Base-by-base conservation (phyloP, 768 basidiomycete genomes). In the Dictyophora rubrovolvata region DNA sequence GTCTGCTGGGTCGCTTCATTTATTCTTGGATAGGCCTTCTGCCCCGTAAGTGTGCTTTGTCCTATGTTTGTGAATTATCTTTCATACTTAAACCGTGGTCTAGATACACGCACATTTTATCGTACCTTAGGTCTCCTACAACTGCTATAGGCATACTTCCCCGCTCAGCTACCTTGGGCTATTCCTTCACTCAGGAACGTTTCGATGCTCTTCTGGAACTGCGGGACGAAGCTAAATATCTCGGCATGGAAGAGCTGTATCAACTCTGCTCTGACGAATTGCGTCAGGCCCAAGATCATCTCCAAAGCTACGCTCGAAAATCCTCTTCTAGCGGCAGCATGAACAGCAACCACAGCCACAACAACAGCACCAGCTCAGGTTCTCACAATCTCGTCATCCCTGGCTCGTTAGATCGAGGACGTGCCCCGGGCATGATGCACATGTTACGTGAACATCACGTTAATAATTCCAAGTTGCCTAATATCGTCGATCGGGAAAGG, bases 1-100 rank as follows among this genome's bases (percentile, higher is more conserved):
- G 22, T 67, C 75, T 1, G 74, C 79, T 5, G 71, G 72, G 37
- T 74, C 70, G 48, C 69, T 90, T 36, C 86, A 89, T 62, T 65
- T 92, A 14, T 93, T 93, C 71, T 73, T 93, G 21, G 89, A 93
- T 67, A 77, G 89, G 22, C 79, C 89, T 0, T 89, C 89, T 64
- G 74, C 82, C 33, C 85, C 89, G 87, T 90, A 71, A 75, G 88
- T 79, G 10, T 35, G 48, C 12, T n/a, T 33, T 56, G 18, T 8
- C 36, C 12, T 6, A 21, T 35, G 46, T 17, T 12, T 34, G 2
- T 17, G 9, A 55, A 53, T 54, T 48, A 54, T 7, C 10, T 22
- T 51, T 52, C 22, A 10, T 54, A 54, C 60, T 61, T 53, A 22
- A 55, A 33, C 28, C 4, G 60, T 48, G 17, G 47, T 34, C 28